Base-by-base conservation (phyloP, 495 filamentous ascomycete species). In the Penicillium flavigenum region DNA sequence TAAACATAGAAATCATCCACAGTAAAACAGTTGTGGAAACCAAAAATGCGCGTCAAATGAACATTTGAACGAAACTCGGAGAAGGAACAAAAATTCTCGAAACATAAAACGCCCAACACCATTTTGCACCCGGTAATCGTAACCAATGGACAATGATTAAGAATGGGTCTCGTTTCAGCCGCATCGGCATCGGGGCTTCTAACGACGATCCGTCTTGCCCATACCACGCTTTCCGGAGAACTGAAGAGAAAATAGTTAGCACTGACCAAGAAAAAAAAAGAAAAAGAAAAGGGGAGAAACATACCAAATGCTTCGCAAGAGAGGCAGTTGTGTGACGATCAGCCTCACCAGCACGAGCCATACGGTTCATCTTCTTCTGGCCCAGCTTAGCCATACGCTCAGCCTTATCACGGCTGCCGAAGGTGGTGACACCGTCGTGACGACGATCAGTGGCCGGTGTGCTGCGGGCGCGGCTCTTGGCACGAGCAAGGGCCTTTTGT, bases 361-460 rank as follows among this genome's bases (percentile, higher is more conserved):
- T 93, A 58, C 93, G 81, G 78, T 98, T 98, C 92, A 95, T 97
- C 86, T 91, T 90, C 82, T 92, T 91, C 86, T 98, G 94, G 61
- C 86, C 81, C 66, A 98, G 72, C 81, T 96, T 98, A 63, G 81
- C 79, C 68, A 91, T 73, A 63, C 86, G 86, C 71, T 97, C 95
- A 17, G 89, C 92, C 80, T 91, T 92, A 24, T 76, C 82, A 58
- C 91, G 81, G 31, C 81, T 77, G 41, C 67, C 70, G 39, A 68
- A 66, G 59, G 72, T 67, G 19, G 66, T 67, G 41, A 80, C 72
- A 77, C 94, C 94, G 54, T 96, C 93, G 32, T 89, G 83, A 39
- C 88, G 79, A 71, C 94, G 83, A 76, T 97, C 93, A 38, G 85
- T 88, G 31, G 79, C 79, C 45, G 82, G 77, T 77, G 89, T 86